Conservation (phyloP, 306 rosid genomes). For the Ochetophila trinervis region DNA sequence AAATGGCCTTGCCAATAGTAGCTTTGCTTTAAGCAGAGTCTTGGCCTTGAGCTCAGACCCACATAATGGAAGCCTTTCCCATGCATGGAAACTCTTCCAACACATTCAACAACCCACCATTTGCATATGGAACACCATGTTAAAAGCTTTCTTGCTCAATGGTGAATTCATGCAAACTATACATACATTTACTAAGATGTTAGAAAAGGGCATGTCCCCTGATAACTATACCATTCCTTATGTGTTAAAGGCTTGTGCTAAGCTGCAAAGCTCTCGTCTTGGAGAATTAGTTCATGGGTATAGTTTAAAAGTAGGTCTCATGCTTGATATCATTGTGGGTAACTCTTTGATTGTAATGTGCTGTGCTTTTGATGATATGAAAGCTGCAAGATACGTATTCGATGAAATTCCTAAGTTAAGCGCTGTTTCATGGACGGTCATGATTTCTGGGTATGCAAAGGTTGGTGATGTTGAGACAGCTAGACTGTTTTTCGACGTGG, state of each 20-base stretch:
- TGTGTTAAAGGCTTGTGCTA: constrained; percentile 54
- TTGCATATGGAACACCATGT: constrained; percentile 58
- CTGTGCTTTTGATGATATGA: constrained; percentile 35
- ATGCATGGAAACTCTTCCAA: constrained; percentile 53
- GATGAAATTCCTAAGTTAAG: constrained; percentile 66
- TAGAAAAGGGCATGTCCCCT: constrained; percentile 38
- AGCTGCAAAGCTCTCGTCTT: constrained; percentile 19
- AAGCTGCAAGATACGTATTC: constrained; percentile 51
- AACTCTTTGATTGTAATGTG: constrained; percentile 56
- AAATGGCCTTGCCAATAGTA: constrained; percentile 41
- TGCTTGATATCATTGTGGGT: constrained; percentile 54
- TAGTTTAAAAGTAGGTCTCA: constrained; percentile 51
- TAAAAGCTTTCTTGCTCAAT: constrained; percentile 45
- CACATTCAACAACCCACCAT: constrained; percentile 56
- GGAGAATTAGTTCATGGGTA: constrained; percentile 58
- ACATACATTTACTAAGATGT: constrained; percentile 32
- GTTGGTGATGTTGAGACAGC: constrained; percentile 55
- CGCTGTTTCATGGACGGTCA: constrained; percentile 64
- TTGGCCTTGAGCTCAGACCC: constrained; percentile 58
- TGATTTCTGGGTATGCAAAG: constrained; percentile 68
- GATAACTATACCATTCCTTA: constrained; percentile 68
- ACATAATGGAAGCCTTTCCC: constrained; percentile 33
- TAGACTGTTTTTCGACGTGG: constrained; percentile 65
- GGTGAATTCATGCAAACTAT: constrained; percentile 33
- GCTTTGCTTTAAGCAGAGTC: constrained; percentile 61